These are phyloP conservation scores for Boletus hoseneyae DNA, from an alignment of 1,284 basidiomycete species.

Conservation along the genomic window DNA sequence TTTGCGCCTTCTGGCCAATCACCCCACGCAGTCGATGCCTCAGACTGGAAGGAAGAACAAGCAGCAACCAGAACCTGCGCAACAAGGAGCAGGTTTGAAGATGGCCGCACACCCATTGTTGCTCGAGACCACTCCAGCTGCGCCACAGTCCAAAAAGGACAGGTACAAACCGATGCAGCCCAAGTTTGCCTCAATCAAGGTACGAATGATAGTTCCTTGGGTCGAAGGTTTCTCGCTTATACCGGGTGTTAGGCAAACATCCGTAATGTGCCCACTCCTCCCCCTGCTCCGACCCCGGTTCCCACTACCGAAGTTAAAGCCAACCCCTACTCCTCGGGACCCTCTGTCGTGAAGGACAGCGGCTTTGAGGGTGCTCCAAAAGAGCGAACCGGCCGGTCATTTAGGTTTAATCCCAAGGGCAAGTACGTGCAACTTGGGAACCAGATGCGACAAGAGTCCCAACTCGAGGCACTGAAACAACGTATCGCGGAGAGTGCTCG, in stretches of 20 bases:
- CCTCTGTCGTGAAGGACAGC: slow-evolving; percentile 48
- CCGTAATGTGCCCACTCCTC: slow-evolving; percentile 64
- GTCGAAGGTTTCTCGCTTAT: not conserved
- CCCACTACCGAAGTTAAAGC: slow-evolving; percentile 43
- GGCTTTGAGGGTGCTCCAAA: slow-evolving; percentile 68
- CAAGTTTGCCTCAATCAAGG: slow-evolving; percentile 93
- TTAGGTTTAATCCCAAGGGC: slow-evolving; percentile 88
- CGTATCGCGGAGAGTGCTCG: slow-evolving; percentile 89
- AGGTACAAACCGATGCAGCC: slow-evolving; percentile 96
- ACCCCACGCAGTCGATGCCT: slow-evolving; percentile 42
- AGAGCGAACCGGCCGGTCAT: slow-evolving; percentile 65
- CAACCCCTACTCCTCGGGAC: slow-evolving; percentile 71
- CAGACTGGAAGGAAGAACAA: slow-evolving; percentile 55
- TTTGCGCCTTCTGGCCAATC: slow-evolving; percentile 6
- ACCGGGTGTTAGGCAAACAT: slow-evolving; percentile 57
- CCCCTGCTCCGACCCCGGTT: slow-evolving; percentile 50
- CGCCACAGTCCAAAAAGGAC: slow-evolving; percentile 78
- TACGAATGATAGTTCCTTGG: slow-evolving; percentile 19
- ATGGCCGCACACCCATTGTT: slow-evolving; percentile 89
- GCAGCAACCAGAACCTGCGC: slow-evolving; percentile 50
- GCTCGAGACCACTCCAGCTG: slow-evolving; percentile 59
- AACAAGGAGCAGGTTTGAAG: slow-evolving; percentile 79
- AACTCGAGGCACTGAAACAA: slow-evolving; percentile 89
- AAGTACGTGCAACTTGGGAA: slow-evolving; percentile 87
- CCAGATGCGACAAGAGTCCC: slow-evolving; percentile 78